phyloP scores from a whole-genome alignment of 2,329 filamentous ascomycete genomes.

The Calycina herbarum region DNA sequence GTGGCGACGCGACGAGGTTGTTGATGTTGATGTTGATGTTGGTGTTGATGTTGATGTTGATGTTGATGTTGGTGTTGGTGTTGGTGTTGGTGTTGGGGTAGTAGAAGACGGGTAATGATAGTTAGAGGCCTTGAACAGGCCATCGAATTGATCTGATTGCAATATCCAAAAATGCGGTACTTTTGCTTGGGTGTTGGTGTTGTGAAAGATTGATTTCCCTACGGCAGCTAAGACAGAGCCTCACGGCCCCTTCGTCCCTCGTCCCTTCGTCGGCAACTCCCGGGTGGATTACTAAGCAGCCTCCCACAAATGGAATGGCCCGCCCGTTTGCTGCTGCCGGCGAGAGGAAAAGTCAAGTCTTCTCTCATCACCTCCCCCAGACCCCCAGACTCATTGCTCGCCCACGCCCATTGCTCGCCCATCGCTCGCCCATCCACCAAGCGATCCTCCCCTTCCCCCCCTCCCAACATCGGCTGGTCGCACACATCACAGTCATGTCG shows the following conservation, averaged over 20 bases:
- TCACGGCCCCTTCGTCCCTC: too few relatives aligned
- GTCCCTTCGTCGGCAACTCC: not conserved
- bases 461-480: conserved; percentile 24
- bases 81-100: not conserved
- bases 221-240: too few relatives aligned
- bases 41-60: too few relatives aligned
- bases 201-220: too few relatives aligned
- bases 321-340: conserved; percentile 22
- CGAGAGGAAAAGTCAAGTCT: conserved; percentile 23
- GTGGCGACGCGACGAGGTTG: too few relatives aligned
- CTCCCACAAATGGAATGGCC: not conserved
- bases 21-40: too few relatives aligned
- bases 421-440: conserved; percentile 17
- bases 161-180: too few relatives aligned
- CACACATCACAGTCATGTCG: conserved; percentile 33
- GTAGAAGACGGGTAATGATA: too few relatives aligned
- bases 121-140: too few relatives aligned
- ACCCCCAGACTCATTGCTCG: conserved; percentile 34
- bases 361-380: conserved; percentile 19
- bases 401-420: conserved; percentile 19
- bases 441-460: conserved; percentile 20
- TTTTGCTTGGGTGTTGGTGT: too few relatives aligned
- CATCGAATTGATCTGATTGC: too few relatives aligned
- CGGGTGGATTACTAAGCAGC: not conserved
- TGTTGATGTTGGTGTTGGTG: too few relatives aligned